These are phyloP conservation scores for Suhomyces taliae DNA, from an alignment of 1,139 yeast species.

Conservation along the genomic window DNA sequence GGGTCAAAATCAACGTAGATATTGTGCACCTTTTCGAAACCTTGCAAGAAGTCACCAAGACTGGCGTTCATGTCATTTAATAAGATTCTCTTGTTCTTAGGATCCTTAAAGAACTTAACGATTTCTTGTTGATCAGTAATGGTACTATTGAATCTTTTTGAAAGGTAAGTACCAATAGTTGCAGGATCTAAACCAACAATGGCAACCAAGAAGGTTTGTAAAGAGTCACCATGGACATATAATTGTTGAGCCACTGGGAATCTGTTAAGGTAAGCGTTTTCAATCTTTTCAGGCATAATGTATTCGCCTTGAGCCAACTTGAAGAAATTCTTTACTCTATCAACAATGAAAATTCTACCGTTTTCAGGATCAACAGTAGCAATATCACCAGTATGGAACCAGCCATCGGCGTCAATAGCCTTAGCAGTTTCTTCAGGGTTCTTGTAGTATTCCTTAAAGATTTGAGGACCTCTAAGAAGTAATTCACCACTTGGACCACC, in stretches of 20 bases:
- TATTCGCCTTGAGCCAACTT: slow-evolving; percentile 83
- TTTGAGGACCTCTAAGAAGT: slow-evolving; percentile 41
- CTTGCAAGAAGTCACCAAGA: slow-evolving; percentile 27
- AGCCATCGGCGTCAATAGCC: slow-evolving; percentile 31
- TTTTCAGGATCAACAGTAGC: slow-evolving; percentile 50
- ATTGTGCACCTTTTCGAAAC: slow-evolving; percentile 69
- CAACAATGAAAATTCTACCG: slow-evolving; percentile 56
- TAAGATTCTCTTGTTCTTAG: slow-evolving; percentile 29
- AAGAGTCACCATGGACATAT: slow-evolving; percentile 41
- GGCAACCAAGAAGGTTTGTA: slow-evolving; percentile 18
- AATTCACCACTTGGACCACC: slow-evolving; percentile 46
- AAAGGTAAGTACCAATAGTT: slow-evolving; percentile 10
- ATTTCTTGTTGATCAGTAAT: slow-evolving; percentile 25
- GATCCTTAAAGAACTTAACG: slow-evolving; percentile 27
- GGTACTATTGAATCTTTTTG: slow-evolving; percentile 12
- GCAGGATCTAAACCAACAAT: slow-evolving; percentile 53
- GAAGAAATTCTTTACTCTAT: slow-evolving; percentile 79
- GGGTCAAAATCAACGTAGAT: slow-evolving; percentile 63
- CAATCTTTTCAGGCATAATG: slow-evolving; percentile 77
- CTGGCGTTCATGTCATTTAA: slow-evolving; percentile 28
- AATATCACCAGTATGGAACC: slow-evolving; percentile 79
- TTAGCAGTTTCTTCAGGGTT: slow-evolving; percentile 41
- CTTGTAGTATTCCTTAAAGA: slow-evolving; percentile 37
- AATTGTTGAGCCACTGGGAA: slow-evolving; percentile 55
- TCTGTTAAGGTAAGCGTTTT: slow-evolving; percentile 57